Base-by-base conservation (phyloP, 768 basidiomycete species). In the Hygrophorus pudorinus region DNA sequence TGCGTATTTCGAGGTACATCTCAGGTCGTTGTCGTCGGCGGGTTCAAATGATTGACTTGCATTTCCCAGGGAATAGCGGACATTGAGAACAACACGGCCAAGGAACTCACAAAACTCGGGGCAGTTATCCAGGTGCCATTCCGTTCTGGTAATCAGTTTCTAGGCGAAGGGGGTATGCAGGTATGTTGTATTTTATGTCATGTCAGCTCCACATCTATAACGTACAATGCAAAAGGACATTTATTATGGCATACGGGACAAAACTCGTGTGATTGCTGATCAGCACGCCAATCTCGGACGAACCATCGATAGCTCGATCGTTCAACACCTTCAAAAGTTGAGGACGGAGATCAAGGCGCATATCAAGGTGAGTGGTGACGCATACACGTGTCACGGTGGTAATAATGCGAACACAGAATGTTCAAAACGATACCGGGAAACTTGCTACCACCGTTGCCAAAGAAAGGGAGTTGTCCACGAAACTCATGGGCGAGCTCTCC, bases 81-180 rank as follows among this genome's bases (percentile, higher is more conserved):
- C 59, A 94, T 97, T 48, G 85, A 99, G 67, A 89, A 88, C 63
- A 93, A 93, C 61, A 85, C 89, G 5, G 91, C 93, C 10, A 79
- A 79, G 49, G 94, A 98, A 64, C 75, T 97, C 57, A 86, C 84
- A 5, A 93, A 94, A 61, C 79, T 99, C 35, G 86, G 87, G 8
- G 90, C 83, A 1, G 89, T 98, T 48, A 94, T 99, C 48, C 94
- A 99, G 61, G 94, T 98, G 0, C 96, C 96, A 0, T 98, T 99
- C 68, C 71, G 84, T 29, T 77, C 88, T 2, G 93, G 92, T 5
- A 94, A 96, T 64, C 94, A 98, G 68, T 99, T 99, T 59, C 71
- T 99, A 3, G 96, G 96, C n/a, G 92, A 98, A 61, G 89, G 88
- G 10, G 94, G 96, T 38, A 68, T 99, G 39, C 90, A 93, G 75